phyloP scores from a whole-genome alignment of 148 eudicot species.

The Nepenthes mirabilis region DNA sequence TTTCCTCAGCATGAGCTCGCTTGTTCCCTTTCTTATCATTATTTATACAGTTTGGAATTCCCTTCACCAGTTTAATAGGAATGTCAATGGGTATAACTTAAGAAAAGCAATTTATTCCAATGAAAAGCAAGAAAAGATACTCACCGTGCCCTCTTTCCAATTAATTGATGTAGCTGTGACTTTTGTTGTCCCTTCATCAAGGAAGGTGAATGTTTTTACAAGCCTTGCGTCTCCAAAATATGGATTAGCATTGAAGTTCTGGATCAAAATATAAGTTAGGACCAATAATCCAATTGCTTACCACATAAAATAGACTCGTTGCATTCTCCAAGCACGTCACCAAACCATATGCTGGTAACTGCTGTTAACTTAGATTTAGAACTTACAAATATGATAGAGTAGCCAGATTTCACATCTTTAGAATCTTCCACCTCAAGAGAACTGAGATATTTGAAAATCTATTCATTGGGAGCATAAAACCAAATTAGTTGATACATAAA shows the following conservation, averaged over 20 bases:
- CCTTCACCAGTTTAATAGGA: slow-evolving; percentile 26
- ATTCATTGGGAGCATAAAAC: background rate
- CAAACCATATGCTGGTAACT: slow-evolving; percentile 2
- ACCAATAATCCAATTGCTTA: no score
- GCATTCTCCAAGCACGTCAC: background rate
- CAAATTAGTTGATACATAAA: background rate
- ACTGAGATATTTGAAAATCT: slow-evolving; percentile 80
- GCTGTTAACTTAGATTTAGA: background rate
- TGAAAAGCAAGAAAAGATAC: slow-evolving; percentile 5
- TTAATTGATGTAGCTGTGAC: slow-evolving; percentile 73
- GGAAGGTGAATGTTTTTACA: slow-evolving; percentile 71
- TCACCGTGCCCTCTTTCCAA: slow-evolving; percentile 96
- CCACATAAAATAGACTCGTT: no score
- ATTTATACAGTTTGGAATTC: slow-evolving; percentile 53
- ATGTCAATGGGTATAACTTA: background rate
- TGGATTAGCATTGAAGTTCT: slow-evolving; percentile 79
- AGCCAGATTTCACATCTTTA: slow-evolving; percentile 88
- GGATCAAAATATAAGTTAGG: background rate
- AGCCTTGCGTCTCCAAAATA: slow-evolving; percentile 80
- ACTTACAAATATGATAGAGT: slow-evolving; percentile 88
- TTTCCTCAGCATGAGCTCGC: slow-evolving; percentile 67
- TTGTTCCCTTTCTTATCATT: slow-evolving; percentile 76
- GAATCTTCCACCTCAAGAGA: slow-evolving; percentile 86
- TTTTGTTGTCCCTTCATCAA: slow-evolving; percentile 80
- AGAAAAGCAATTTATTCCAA: background rate